Base-by-base conservation (phyloP, 2,329 filamentous ascomycete species). In the Aspergillus unguis region DNA sequence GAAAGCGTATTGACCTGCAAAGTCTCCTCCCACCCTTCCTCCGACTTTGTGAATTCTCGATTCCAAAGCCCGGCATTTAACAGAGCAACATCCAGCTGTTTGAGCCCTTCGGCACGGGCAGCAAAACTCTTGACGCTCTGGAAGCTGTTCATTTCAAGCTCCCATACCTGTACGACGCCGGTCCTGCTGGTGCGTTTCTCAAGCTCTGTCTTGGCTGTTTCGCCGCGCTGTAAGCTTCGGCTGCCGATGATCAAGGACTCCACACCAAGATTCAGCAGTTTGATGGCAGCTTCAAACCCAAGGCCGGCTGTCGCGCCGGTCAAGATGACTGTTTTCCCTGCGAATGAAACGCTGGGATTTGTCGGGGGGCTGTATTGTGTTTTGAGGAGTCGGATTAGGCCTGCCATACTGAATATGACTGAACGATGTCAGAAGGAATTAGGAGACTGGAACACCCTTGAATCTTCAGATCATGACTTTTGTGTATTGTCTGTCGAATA, bases 1-100 rank as follows among this genome's bases (percentile, higher is more conserved):
- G 80, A 81, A 2, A 85, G 66, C 1, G 77, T 72, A 60, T 85
- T 85, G 57, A 84, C 78, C 62, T 85, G 81, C 8, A 85, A 57
- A 1, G 74, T 78, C 48, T 75, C 69, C 53, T 82, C 79, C 69
- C 74, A 81, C 5, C 76, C 79, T 31, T 77, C 75, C 2, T 65
- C 44, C 0, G 71, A 72, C 1, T 61, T 51, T 2, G 53, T 57
- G 55, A 72, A 77, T 25, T 67, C 61, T 10, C 69, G 63, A 42
- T 71, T 69, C 55, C 71, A 71, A 4, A 75, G 47, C n/a, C 75
- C 76, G 0, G 75, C 75, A 52, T 77, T 78, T 2, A 79, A 63
- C 1, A 79, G 57, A 2, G 69, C 76, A 17, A 76, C 68, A 53
- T 81, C 75, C 5, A 81, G 60, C 6, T 65, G 64, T 5, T 66